Base-by-base conservation (phyloP, 805 yeast genomes). In the Nematodospora valgi region DNA sequence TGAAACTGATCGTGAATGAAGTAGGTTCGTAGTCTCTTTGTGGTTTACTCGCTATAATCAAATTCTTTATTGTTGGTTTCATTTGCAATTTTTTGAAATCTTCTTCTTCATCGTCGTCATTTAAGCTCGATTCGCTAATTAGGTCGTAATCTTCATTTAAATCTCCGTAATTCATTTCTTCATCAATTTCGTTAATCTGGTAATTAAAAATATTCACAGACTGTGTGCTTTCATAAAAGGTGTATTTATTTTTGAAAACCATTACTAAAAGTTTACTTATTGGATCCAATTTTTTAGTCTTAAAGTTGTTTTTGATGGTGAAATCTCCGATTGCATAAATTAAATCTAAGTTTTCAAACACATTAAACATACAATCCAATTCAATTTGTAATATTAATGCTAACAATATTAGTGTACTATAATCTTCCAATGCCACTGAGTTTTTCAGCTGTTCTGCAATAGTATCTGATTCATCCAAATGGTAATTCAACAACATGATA, bases 121-220 rank as follows among this genome's bases (percentile, higher is more conserved):
- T 40, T 19, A 44, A 47, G 18, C 45, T 49, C 9, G 33, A 29
- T 23, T 47, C 36, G 10, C 37, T 46, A 5, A 52, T 52, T 27
- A 64, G 49, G 38, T 65, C 63, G 41, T 63, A 64, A 32, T 49
- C 49, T 6, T 63, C 70, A 13, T 52, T 48, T 34, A 68, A 52
- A 45, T 74, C 80, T 40, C 64, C 66, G 43, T 70, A 72, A n/a
- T 69, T 67, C 23, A 51, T 56, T 8, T 59, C 66, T 21, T 48
- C 49, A 23, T 61, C 68, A 12, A 43, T 47, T 16, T 56, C 61
- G 10, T 54, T 47, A 19, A 75, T 66, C 16, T 62, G 46, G 47
- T 74, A 76, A 45, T 72, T 70, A 40, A 64, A 62, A 10, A 62
- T 46, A 45, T 71, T 76, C 25, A 76, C 68, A 1, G 71, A 59